phyloP scores from a whole-genome alignment of 1,284 basidiomycete species.

The Trichosporon sp. region DNA sequence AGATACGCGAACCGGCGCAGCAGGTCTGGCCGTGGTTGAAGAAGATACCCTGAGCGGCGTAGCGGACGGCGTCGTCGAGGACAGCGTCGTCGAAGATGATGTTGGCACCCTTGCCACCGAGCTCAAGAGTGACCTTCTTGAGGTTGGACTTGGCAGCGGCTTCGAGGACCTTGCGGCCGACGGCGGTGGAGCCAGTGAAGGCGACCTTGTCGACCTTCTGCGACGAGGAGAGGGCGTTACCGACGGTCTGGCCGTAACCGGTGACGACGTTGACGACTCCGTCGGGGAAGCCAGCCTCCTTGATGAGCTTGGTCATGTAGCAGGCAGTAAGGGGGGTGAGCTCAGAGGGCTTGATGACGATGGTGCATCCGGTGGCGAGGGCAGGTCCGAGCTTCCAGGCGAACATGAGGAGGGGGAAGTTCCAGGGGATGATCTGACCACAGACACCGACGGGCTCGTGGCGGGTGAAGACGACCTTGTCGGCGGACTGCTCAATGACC shows the following conservation, averaged over 20 bases:
- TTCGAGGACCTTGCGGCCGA: conserved; percentile 63
- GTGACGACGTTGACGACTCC: conserved; percentile 72
- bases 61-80: conserved; percentile 75
- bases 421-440: conserved; percentile 77
- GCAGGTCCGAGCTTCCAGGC: conserved; percentile 83
- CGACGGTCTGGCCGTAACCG: conserved; percentile 70
- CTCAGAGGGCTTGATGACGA: conserved; percentile 87
- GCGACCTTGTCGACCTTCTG: conserved; percentile 63
- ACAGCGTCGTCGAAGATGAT: conserved; percentile 61
- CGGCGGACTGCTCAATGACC: conserved; percentile 65
- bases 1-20: conserved; percentile 62
- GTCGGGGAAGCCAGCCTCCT: conserved; percentile 65
- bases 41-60: conserved; percentile 78
- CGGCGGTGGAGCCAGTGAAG: conserved; percentile 62
- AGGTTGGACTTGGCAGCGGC: conserved; percentile 62
- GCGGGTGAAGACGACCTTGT: conserved; percentile 66
- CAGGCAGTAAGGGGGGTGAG: conserved; percentile 76
- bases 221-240: conserved; percentile 63
- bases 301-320: conserved; percentile 58
- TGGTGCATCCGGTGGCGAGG: conserved; percentile 77
- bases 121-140: conserved; percentile 81
- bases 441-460: conserved; percentile 92
- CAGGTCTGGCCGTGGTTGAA: conserved; percentile 70
- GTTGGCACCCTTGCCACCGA: conserved; percentile 89
- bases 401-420: conserved; percentile 69